Base-by-base conservation (phyloP, 495 filamentous ascomycete species). In the Aspergillus taichungensis region DNA sequence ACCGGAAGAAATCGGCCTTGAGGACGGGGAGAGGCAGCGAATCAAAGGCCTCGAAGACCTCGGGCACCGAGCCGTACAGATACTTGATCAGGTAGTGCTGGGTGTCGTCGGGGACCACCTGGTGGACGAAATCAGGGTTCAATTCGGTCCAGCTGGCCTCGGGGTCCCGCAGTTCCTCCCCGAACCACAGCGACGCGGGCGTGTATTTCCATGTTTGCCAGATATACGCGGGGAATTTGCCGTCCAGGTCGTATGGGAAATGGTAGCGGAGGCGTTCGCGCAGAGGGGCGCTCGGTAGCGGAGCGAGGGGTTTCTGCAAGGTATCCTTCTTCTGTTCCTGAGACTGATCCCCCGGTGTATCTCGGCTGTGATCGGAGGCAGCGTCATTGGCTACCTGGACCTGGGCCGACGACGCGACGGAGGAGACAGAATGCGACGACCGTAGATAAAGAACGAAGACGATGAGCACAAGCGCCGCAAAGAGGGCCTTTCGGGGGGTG, bases 131-230 rank as follows among this genome's bases (percentile, higher is more conserved):
- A 3, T 77, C 80, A 0, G 92, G 92, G 63, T 98, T 87, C 51
- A 86, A 70, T 51, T 88, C 78, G 3, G 89, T 84, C 92, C 92
- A 98, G 47, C 84, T 87, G 34, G 89, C 88, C 67, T 98, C 92
- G 43, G 84, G 71, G 27, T 79, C 76, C 38, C 94, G 81, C 38
- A 94, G 86, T 6, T 70, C 66, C 49, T 85, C 79, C 5, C 60
- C 63, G 57, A 98, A 98, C 47, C 87, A 78, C 42, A 78, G 72
- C n/a, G 84, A 84, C 1, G 82, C 76, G 1, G 94, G 92, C 1
- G 81, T 84, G 60, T 83, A 86, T 66, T 94, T 95, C 92, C 92
- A 98, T 33, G 92, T 98, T 71, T 98, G 92, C 92, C 92, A 98
- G 49, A 98, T 94, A 66, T 94, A 98, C 27, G 88, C 90, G 0